Percentiles rank a stretch among this genome's conserved stretches.
phyloP scores from a whole-genome alignment of 2,329 filamentous ascomycete genomes.

The Fusarium paranaense region DNA sequence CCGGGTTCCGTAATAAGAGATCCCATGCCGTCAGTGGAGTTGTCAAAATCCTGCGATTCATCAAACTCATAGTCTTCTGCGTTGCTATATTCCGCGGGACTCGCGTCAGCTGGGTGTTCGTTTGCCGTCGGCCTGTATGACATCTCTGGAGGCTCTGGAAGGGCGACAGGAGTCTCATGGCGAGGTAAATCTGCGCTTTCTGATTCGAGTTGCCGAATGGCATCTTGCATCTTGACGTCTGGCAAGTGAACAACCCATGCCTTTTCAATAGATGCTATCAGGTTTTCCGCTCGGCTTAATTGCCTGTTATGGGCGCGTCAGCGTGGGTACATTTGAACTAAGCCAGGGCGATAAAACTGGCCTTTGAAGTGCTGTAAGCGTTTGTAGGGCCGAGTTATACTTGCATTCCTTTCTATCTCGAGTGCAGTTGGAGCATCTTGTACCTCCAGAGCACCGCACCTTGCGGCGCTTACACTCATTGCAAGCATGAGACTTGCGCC shows the following conservation, averaged over 20 bases:
- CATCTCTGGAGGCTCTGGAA: constrained; percentile 11
- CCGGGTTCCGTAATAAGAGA: constrained; percentile 21
- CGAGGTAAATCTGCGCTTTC: neutral
- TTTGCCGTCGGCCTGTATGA: constrained; percentile 3
- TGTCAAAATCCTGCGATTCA: constrained; percentile 21
- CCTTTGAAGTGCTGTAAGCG: constrained; percentile 4
- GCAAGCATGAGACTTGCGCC: constrained; percentile 19
- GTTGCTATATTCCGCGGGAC: constrained; percentile 15
- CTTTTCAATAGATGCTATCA: constrained; percentile 19
- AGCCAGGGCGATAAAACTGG: neutral
- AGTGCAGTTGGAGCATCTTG: constrained; percentile 15
- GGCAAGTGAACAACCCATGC: constrained; percentile 15
- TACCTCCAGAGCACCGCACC: constrained; percentile 17
- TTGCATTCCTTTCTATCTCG: constrained; percentile 9
- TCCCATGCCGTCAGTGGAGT: constrained; percentile 30
- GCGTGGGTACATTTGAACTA: neutral
- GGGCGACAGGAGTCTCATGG: neutral
- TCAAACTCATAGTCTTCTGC: constrained; percentile 27
- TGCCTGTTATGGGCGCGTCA: neutral
- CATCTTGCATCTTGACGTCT: constrained; percentile 1
- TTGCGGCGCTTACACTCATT: constrained; percentile 27
- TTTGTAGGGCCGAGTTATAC: constrained; percentile 3
- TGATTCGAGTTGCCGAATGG: neutral
- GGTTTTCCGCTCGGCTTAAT: constrained; percentile 4
- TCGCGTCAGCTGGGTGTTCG: constrained; percentile 1